Conservation (phyloP, 2,329 filamentous ascomycete species). For the Verticillium isaacii region DNA sequence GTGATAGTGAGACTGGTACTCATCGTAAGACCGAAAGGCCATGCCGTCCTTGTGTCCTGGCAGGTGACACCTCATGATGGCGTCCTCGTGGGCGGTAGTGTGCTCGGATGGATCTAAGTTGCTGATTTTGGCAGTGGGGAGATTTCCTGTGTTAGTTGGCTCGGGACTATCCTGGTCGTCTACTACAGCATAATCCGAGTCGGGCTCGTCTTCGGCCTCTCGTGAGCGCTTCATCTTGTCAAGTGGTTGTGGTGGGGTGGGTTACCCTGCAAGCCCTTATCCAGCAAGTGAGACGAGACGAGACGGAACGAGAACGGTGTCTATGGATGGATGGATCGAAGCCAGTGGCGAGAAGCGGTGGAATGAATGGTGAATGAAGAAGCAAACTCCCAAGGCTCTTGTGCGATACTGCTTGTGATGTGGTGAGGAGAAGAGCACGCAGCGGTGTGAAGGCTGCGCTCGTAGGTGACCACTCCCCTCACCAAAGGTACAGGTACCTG, state of each 20-base stretch:
- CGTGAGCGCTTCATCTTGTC: slow-evolving; percentile 58
- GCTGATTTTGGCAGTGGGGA: slow-evolving; percentile 47
- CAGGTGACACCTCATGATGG: slow-evolving; percentile 71
- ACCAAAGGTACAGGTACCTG: not conserved
- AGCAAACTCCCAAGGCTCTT: not conserved
- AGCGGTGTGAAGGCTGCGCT: not conserved
- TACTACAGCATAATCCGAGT: slow-evolving; percentile 19
- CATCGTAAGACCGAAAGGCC: slow-evolving; percentile 67
- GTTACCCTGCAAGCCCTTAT: slow-evolving; percentile 3
- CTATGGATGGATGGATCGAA: not conserved
- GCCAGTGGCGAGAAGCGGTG: not conserved
- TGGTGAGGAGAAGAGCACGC: not conserved
- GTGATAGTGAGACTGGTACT: slow-evolving; percentile 84
- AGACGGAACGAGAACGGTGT: not conserved
- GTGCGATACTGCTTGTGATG: not conserved
- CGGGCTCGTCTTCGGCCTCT: slow-evolving; percentile 46
- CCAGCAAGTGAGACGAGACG: not conserved
- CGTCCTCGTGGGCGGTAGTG: slow-evolving; percentile 23
- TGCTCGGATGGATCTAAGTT: slow-evolving; percentile 48
- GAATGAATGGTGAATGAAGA: not conserved
- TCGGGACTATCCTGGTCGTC: slow-evolving; percentile 4
- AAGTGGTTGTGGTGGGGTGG: slow-evolving; percentile 7
- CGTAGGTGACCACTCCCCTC: not conserved
- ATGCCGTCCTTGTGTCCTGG: slow-evolving; percentile 72
- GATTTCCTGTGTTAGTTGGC: slow-evolving; percentile 12